Conservation (phyloP, 2,329 filamentous ascomycete species). For the Didymella pomorum region DNA sequence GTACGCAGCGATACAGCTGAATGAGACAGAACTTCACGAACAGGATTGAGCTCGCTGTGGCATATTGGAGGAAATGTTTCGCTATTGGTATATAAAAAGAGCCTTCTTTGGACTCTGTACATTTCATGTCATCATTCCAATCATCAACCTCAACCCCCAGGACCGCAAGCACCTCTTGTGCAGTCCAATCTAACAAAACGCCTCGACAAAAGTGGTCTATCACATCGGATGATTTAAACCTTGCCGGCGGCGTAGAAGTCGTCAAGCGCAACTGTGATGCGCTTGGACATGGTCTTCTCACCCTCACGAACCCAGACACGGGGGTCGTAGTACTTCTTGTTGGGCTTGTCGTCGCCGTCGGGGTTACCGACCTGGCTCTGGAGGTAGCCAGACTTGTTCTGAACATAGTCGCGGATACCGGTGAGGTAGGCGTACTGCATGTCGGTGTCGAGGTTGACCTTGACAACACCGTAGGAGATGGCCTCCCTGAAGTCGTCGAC, state of each 20-base stretch:
- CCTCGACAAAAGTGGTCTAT: slow-evolving; percentile 21
- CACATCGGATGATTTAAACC: slow-evolving; percentile 62
- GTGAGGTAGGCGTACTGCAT: slow-evolving; percentile 88
- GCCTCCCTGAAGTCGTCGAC: slow-evolving; percentile 80
- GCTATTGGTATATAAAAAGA: slow-evolving; percentile 23
- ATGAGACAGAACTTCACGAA: background rate
- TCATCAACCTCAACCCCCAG: slow-evolving; percentile 20
- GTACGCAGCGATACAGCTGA: too few species aligned
- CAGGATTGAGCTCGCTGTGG: background rate
- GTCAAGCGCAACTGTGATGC: slow-evolving; percentile 80
- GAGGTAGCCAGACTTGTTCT: slow-evolving; percentile 90
- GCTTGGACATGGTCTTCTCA: slow-evolving; percentile 88
- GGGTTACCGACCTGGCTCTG: slow-evolving; percentile 89
- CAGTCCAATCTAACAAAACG: slow-evolving; percentile 26
- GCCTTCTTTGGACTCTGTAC: slow-evolving; percentile 17
- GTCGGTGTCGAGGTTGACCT: slow-evolving; percentile 99
- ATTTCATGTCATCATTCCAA: slow-evolving; percentile 24
- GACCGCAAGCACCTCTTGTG: slow-evolving; percentile 21
- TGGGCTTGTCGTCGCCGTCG: slow-evolving; percentile 95
- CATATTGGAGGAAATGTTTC: slow-evolving; percentile 14
- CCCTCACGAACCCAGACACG: slow-evolving; percentile 96
- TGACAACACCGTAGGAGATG: slow-evolving; percentile 83
- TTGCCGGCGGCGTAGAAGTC: slow-evolving; percentile 90
- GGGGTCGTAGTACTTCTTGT: slow-evolving; percentile 88
- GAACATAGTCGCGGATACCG: slow-evolving; percentile 93